Conservation (phyloP, 345 rosid genomes). For the Bruguiera sexangula region DNA sequence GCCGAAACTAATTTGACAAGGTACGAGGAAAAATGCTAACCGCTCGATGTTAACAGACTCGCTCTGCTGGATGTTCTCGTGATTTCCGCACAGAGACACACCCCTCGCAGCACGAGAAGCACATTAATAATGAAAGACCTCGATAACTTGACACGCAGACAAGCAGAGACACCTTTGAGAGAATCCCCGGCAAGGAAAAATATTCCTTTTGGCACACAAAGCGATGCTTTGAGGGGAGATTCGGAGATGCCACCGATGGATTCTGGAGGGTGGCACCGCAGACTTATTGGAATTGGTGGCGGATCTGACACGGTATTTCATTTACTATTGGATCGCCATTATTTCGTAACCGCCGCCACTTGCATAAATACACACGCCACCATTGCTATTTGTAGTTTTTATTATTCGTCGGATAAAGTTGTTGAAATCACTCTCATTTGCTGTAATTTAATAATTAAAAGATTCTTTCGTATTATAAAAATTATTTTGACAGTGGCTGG, state of each 20-base stretch:
- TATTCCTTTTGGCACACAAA: neutral
- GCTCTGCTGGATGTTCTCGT: neutral
- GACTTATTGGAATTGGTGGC: neutral
- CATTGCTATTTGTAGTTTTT: too few relatives aligned
- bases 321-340: neutral
- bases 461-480: too few relatives aligned
- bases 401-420: too few relatives aligned
- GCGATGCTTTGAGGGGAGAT: conserved; percentile 28
- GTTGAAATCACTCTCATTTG: too few relatives aligned
- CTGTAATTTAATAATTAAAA: too few relatives aligned
- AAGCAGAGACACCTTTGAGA: neutral
- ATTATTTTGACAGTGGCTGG: too few relatives aligned
- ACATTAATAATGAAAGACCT: too few relatives aligned
- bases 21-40: neutral
- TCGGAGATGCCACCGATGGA: conserved; percentile 30
- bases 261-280: neutral
- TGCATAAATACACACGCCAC: too few relatives aligned
- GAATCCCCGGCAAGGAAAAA: neutral
- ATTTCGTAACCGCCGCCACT: neutral
- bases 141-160: neutral
- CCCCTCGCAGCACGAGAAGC: too few relatives aligned
- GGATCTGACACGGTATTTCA: neutral
- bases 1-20: neutral
- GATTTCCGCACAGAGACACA: too few relatives aligned
- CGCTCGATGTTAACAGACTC: neutral